Conservation (phyloP, 768 basidiomycete genomes). For the Rhizopogon sp. region DNA sequence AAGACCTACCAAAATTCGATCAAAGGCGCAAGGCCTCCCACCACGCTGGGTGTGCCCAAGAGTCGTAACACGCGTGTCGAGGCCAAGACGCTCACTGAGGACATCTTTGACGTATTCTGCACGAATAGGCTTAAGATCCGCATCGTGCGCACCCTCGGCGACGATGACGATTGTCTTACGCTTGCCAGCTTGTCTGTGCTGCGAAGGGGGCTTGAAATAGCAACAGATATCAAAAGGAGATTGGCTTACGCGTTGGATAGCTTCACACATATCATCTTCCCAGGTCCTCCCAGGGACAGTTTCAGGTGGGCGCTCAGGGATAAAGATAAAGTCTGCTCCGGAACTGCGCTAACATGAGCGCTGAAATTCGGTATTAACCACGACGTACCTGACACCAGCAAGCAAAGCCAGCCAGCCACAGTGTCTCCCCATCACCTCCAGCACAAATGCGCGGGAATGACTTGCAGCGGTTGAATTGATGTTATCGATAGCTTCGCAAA, state of each 20-base stretch:
- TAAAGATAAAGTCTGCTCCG: slow-evolving; percentile 97
- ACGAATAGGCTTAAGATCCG: slow-evolving; percentile 84
- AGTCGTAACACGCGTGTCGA: slow-evolving; percentile 95
- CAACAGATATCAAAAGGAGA: background rate
- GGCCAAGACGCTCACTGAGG: slow-evolving; percentile 76
- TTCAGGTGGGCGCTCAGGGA: slow-evolving; percentile 87
- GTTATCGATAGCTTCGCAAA: slow-evolving; percentile 97
- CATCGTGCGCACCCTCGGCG: slow-evolving; percentile 93
- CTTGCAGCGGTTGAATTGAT: slow-evolving; percentile 96
- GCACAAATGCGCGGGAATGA: slow-evolving; percentile 95
- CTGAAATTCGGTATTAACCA: background rate
- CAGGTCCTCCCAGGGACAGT: slow-evolving; percentile 49
- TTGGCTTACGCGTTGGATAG: slow-evolving; percentile 65
- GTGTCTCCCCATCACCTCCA: slow-evolving; percentile 99
- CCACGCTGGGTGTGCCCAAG: slow-evolving; percentile 97
- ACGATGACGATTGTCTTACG: slow-evolving; percentile 98
- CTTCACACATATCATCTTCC: slow-evolving; percentile 89
- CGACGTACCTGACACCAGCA: slow-evolving; percentile 79
- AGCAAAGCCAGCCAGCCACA: slow-evolving; percentile 98
- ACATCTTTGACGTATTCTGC: slow-evolving; percentile 90
- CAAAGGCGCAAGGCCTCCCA: slow-evolving; percentile 87
- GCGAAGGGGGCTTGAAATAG: slow-evolving; percentile 1
- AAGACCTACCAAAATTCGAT: slow-evolving; percentile 76
- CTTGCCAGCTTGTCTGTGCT: slow-evolving; percentile 92
- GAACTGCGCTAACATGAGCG: slow-evolving; percentile 38